phyloP scores from a whole-genome alignment of 129 eudicot genomes.

The Arctium lappa region DNA sequence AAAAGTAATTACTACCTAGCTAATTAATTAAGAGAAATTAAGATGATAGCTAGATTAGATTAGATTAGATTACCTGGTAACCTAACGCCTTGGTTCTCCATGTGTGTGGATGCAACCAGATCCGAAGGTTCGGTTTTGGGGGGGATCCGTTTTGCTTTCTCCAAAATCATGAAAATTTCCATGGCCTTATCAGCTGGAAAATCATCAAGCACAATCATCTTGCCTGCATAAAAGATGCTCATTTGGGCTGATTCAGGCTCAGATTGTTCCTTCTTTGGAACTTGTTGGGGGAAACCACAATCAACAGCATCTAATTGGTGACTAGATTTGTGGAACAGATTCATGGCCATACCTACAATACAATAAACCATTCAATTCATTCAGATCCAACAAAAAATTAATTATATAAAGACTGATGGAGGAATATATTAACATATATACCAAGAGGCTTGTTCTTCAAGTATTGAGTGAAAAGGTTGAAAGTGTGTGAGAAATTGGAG shows the following conservation, averaged over 20 bases:
- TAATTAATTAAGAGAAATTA: not conserved
- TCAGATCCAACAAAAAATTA: not conserved
- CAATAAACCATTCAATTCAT: not conserved
- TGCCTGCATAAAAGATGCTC: constrained; percentile 81
- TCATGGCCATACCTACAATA: not conserved
- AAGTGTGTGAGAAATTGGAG: constrained; percentile 59
- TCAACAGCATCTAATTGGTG: no score
- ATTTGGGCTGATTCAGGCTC: constrained; percentile 42
- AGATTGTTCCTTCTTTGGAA: not conserved
- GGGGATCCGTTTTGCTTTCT: constrained; percentile 6
- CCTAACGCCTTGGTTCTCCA: not conserved
- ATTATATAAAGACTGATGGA: not conserved
- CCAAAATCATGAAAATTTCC: constrained; percentile 55
- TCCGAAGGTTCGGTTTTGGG: constrained; percentile 31
- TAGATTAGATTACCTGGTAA: constrained; percentile 20
- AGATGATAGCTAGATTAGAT: not conserved
- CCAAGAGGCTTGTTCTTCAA: constrained; percentile 62
- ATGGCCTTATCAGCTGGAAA: constrained; percentile 76
- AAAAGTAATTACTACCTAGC: not conserved
- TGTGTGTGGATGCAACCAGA: not conserved
- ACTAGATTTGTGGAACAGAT: not conserved
- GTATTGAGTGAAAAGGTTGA: constrained; percentile 62
- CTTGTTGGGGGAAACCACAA: constrained; percentile 10
- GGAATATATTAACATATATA: not conserved
- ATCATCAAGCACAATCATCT: constrained; percentile 63